Evolutionary conservation across 768 basidiomycete genomes (phyloP).

Genomic region (Leccinum subtestaceum): DNA sequence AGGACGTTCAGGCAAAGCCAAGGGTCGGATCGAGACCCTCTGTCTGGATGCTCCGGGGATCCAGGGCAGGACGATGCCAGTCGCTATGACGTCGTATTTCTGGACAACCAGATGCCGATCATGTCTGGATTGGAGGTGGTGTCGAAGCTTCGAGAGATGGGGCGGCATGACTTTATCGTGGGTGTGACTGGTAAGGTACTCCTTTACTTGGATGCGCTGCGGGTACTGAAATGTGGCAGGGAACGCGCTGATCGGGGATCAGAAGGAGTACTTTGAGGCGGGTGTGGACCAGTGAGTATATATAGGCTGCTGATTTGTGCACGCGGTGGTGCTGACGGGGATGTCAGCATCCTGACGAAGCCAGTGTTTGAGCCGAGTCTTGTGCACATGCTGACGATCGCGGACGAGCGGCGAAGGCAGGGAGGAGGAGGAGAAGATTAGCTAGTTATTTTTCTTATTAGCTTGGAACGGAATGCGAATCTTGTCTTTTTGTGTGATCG

Average conservation of each 20-base stretch:
- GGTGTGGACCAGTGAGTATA: conserved; percentile 67
- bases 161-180: conserved; percentile 75
- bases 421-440: background rate
- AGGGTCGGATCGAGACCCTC: background rate
- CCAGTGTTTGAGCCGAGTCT: conserved; percentile 64
- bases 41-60: background rate
- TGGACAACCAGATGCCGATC: conserved; percentile 82
- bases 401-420: conserved; percentile 38
- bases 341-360: conserved; percentile 67
- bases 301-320: conserved; percentile 1
- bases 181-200: conserved; percentile 62
- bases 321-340: conserved; percentile 1
- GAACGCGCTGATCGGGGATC: conserved; percentile 57
- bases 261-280: conserved; percentile 71
- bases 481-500: conserved; percentile 27
- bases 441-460: background rate
- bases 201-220: background rate
- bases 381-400: conserved; percentile 40
- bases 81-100: conserved; percentile 46
- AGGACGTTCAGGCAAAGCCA: conserved; percentile 4
- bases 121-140: conserved; percentile 73
- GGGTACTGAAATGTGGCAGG: conserved; percentile 34
- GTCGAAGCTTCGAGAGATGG: conserved; percentile 58
- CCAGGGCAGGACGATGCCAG: background rate
- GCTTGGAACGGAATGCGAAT: conserved; percentile 6